phyloP scores from a whole-genome alignment of 805 yeast species.

The Metschnikowia lochheadii region DNA sequence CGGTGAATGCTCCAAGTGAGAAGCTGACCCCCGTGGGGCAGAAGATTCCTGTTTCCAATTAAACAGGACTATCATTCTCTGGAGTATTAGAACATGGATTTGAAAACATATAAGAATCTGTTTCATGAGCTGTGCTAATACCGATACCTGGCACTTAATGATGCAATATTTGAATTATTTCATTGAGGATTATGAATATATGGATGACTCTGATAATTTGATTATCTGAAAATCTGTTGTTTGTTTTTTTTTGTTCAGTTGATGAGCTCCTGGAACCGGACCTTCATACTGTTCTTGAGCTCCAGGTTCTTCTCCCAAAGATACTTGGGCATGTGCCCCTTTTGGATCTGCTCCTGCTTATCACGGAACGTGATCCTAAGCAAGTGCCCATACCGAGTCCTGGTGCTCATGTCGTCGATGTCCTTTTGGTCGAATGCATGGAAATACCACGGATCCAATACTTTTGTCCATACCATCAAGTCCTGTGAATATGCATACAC shows the following conservation, averaged over 20 bases:
- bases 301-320: conserved; percentile 8
- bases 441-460: conserved; percentile 44
- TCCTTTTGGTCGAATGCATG: conserved; percentile 11
- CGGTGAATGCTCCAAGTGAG: not conserved
- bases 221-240: no score
- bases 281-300: conserved; percentile 10
- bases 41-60: not conserved
- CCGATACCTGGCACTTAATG: no score
- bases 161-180: no score
- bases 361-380: conserved; percentile 4
- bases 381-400: not conserved
- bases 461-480: conserved; percentile 45
- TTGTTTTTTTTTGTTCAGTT: not conserved
- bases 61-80: not conserved
- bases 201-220: no score
- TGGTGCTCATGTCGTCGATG: not conserved
- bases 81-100: no score
- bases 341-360: conserved; percentile 6
- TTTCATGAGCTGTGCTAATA: no score
- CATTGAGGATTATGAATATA: no score
- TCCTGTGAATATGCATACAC: conserved; percentile 41
- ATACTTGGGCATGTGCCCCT: conserved; percentile 11
- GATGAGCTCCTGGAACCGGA: conserved; percentile 11
- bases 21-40: not conserved
- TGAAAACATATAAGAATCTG: no score